phyloP scores from a whole-genome alignment of 345 rosid genomes.

The Aquilaria malaccensis region DNA sequence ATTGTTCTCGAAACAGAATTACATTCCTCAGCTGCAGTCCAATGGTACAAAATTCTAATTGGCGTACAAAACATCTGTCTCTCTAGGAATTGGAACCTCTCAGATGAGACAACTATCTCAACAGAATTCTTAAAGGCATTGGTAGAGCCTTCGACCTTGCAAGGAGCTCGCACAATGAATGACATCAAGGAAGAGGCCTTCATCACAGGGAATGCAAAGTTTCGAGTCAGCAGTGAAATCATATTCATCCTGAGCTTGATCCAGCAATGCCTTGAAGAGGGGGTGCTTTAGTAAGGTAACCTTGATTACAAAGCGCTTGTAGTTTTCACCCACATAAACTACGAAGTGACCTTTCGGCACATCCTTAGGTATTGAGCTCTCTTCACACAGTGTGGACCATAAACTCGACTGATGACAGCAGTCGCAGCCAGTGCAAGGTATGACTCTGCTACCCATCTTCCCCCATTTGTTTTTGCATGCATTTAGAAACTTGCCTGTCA shows the following conservation, averaged over 20 bases:
- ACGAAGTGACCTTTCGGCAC: conserved; percentile 84
- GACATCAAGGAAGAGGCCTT: conserved; percentile 59
- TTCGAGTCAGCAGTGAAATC: conserved; percentile 50
- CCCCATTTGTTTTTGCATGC: conserved; percentile 50
- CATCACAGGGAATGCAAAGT: conserved; percentile 85
- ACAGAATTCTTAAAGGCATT: conserved; percentile 23
- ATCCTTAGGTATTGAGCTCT: conserved; percentile 53
- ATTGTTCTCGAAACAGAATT: too few species aligned
- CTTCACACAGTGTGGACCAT: conserved; percentile 24
- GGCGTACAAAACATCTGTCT: conserved; percentile 9
- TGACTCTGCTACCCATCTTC: conserved; percentile 35
- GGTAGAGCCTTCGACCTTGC: conserved; percentile 25
- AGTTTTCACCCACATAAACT: conserved; percentile 72
- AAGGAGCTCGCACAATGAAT: conserved; percentile 51
- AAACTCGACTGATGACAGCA: conserved; percentile 15
- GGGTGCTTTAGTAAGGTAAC: conserved; percentile 61
- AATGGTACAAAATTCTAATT: too few species aligned
- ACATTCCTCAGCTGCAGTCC: too few species aligned
- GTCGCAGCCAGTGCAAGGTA: conserved; percentile 41
- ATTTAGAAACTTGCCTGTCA: conserved; percentile 34
- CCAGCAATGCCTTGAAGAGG: conserved; percentile 67
- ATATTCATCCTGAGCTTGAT: conserved; percentile 65
- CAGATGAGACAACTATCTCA: not conserved
- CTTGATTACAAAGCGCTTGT: conserved; percentile 66
- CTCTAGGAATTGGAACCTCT: conserved; percentile 20